Base-by-base conservation (phyloP, 768 basidiomycete species). In the Auricularia heimuer region DNA sequence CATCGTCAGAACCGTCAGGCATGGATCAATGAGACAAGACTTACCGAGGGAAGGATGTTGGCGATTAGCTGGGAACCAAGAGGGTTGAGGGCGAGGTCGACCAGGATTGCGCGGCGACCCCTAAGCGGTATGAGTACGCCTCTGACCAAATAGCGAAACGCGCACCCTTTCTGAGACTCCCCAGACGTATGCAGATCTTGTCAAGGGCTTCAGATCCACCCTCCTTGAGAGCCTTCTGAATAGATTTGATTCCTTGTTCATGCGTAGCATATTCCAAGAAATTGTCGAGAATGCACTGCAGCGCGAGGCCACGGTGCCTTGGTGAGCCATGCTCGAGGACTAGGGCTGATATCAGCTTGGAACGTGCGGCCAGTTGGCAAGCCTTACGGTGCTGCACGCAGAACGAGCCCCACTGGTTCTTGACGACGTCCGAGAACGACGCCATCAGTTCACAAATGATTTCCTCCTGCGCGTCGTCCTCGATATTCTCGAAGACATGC, bases 351-450 rank as follows among this genome's bases (percentile, higher is more conserved):
- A 66, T 36, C 18, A 33, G 18, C 35, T 39, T 62, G 39, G 33
- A 51, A 61, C 42, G 54, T 34, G 12, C 34, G 10, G 34, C 47
- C 61, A 12, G 66, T 56, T n/a, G 45, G 65, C 10, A 54, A 14
- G 64, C 75, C 90, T 64, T 68, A 92, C 91, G 91, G 65, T 92
- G 91, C 69, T 92, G 89, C 34, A 92, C 81, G 72, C 90, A 92
- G 69, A 92, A 93, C 1, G 89, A 88, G 11, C 92, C 92, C 91
- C 91, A 94, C 71, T 93, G 91, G 67, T 85, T 94, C 77, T 90
- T 92, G 21, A 87, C 80, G 18, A 93, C 89, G 68, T 92, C 88
- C 24, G 82, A 80, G 68, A 92, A 92, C 33, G 88, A 79, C 0
- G 72, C 73, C 65, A 92, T 82, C n/a, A 92, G 73, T 70, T 92